Evolutionary conservation across 306 rosid species (phyloP).

Genomic region (Trifolium subterraneum): DNA sequence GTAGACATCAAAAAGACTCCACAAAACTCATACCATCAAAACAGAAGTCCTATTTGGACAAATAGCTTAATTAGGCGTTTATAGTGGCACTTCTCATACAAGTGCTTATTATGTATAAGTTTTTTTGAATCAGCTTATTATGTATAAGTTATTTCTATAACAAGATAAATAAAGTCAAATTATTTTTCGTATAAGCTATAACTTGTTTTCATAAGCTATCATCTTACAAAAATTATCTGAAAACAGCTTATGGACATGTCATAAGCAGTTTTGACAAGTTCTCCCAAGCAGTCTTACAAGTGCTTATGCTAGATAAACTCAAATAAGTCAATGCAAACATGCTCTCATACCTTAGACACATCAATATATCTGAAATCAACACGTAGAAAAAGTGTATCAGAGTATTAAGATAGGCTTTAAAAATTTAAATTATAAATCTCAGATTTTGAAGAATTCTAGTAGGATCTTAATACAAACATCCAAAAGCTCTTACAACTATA

Average conservation of each 20-base stretch:
- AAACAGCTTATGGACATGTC: neutral
- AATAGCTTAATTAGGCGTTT: neutral
- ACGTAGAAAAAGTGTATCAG: conserved; percentile 1
- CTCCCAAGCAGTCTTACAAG: neutral
- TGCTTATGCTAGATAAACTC: neutral
- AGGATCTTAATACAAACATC: conserved; percentile 37
- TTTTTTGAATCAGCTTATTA: no score
- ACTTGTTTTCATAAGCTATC: neutral
- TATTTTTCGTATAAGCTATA: neutral
- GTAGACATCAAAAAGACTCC: conserved; percentile 20
- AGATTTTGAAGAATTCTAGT: conserved; percentile 33
- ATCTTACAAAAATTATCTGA: neutral
- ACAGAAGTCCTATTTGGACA: neutral
- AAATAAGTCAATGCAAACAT: neutral
- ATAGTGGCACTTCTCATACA: neutral
- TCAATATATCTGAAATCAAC: conserved; percentile 1
- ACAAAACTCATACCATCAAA: conserved; percentile 10
- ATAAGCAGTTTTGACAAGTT: neutral
- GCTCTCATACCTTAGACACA: neutral
- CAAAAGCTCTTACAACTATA: conserved; percentile 7
- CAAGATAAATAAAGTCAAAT: neutral
- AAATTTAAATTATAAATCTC: conserved; percentile 23
- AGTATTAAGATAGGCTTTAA: conserved; percentile 31
- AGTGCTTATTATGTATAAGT: neutral
- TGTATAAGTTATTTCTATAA: neutral